These are phyloP conservation scores for Candida ovalis DNA, from an alignment of 805 yeast species.

Conservation along the genomic window DNA sequence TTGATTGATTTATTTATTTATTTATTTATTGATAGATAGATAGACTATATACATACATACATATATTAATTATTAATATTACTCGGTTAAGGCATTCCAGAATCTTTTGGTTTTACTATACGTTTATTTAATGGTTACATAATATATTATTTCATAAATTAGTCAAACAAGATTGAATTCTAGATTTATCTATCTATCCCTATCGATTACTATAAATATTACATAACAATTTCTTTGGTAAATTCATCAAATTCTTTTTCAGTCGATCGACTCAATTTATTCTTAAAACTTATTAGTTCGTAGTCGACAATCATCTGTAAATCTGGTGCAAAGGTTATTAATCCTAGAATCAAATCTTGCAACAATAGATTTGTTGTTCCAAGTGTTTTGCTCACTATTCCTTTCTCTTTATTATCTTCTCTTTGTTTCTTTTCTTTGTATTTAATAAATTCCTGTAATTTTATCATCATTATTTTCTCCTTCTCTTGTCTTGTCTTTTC, in stretches of 20 bases:
- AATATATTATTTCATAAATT: too few species aligned
- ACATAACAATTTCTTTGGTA: neutral
- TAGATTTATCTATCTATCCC: too few species aligned
- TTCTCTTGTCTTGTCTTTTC: neutral
- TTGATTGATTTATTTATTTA: too few species aligned
- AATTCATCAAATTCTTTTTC: neutral
- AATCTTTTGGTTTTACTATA: too few species aligned
- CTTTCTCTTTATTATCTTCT: neutral
- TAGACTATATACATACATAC: too few species aligned
- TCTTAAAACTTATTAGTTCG: conserved; percentile 4
- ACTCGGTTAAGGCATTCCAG: too few species aligned
- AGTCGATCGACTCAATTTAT: neutral
- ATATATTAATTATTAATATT: too few species aligned
- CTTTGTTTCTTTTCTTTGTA: neutral
- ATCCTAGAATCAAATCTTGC: conserved; percentile 17
- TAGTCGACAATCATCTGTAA: conserved; percentile 13
- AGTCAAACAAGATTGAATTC: too few species aligned
- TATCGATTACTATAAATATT: too few species aligned
- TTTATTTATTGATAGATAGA: too few species aligned
- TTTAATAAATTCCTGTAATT: neutral
- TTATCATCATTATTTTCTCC: neutral
- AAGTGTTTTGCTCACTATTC: neutral
- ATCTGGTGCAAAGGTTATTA: conserved; percentile 19
- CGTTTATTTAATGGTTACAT: too few species aligned
- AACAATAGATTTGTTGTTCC: neutral